Conservation (phyloP, 2,329 filamentous ascomycete genomes). For the Hymenoscyphus occultus region DNA sequence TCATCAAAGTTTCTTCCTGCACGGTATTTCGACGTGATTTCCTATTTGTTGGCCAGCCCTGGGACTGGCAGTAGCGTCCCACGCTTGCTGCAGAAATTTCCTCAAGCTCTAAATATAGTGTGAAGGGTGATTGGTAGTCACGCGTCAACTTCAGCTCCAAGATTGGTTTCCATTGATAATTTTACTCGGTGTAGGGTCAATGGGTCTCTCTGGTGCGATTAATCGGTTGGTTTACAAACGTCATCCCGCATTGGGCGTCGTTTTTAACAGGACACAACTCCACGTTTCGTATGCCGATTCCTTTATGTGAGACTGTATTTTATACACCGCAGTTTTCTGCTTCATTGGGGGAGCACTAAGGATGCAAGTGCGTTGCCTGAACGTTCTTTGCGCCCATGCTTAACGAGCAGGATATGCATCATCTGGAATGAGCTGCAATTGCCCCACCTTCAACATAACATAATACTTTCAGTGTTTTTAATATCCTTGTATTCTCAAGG, state of each 20-base stretch:
- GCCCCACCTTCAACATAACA: neutral
- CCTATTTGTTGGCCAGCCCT: neutral
- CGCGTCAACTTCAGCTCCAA: constrained; percentile 11
- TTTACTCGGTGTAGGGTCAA: constrained; percentile 6
- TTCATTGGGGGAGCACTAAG: constrained; percentile 4
- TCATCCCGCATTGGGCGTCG: constrained; percentile 9
- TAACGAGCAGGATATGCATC: neutral
- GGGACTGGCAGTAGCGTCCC: constrained; percentile 3
- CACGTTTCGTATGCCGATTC: constrained; percentile 5
- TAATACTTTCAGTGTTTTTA: neutral
- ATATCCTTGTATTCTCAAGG: neutral
- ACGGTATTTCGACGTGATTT: neutral
- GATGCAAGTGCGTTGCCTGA: constrained; percentile 7
- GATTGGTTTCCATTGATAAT: constrained; percentile 8
- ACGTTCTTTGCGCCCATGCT: neutral
- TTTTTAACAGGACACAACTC: neutral
- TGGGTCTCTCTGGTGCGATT: constrained; percentile 3
- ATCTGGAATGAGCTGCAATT: neutral
- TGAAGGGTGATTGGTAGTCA: constrained; percentile 12
- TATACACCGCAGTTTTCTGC: neutral
- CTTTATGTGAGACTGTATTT: constrained; percentile 4
- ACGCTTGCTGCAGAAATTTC: constrained; percentile 11
- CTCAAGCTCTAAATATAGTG: constrained; percentile 12
- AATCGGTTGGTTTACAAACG: constrained; percentile 10
- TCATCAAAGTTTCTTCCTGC: neutral